These are phyloP conservation scores for Eucalyptus globulus DNA, from an alignment of 345 rosid species.

Conservation along the genomic window DNA sequence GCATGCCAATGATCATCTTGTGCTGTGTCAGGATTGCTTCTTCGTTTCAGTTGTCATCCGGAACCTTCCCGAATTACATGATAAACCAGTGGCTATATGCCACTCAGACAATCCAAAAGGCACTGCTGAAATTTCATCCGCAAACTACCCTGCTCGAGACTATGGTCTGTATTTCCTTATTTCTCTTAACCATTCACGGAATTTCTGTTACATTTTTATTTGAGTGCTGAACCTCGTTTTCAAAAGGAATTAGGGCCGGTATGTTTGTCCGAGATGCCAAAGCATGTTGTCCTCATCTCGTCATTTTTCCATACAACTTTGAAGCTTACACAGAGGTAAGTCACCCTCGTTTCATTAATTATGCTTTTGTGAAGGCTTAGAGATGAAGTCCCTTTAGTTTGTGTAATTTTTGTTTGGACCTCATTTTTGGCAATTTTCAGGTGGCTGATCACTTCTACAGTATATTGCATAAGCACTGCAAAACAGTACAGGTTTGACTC, in stretches of 20 bases:
- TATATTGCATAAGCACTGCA: conserved; percentile 77
- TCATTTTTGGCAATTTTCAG: conserved; percentile 22
- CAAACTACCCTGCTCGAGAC: conserved; percentile 86
- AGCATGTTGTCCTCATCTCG: conserved; percentile 75
- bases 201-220: background rate
- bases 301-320: conserved; percentile 83
- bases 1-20: background rate
- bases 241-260: conserved; percentile 75
- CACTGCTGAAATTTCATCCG: conserved; percentile 97
- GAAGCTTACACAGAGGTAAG: conserved; percentile 81
- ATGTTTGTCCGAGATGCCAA: conserved; percentile 93
- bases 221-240: background rate
- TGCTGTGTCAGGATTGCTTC: conserved; percentile 72
- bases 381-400: background rate
- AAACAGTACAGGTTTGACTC: conserved; percentile 61
- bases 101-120: conserved; percentile 92
- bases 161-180: conserved; percentile 51
- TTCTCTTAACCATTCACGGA: background rate
- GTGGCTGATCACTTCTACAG: conserved; percentile 90
- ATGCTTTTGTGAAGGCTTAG: background rate
- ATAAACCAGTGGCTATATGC: conserved; percentile 85
- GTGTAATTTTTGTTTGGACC: background rate
- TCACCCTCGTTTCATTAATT: background rate
- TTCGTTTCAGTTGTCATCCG: conserved; percentile 87
- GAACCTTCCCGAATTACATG: conserved; percentile 53